Conservation (phyloP, 78 protist genomes). For the Protostelium mycophagum region DNA sequence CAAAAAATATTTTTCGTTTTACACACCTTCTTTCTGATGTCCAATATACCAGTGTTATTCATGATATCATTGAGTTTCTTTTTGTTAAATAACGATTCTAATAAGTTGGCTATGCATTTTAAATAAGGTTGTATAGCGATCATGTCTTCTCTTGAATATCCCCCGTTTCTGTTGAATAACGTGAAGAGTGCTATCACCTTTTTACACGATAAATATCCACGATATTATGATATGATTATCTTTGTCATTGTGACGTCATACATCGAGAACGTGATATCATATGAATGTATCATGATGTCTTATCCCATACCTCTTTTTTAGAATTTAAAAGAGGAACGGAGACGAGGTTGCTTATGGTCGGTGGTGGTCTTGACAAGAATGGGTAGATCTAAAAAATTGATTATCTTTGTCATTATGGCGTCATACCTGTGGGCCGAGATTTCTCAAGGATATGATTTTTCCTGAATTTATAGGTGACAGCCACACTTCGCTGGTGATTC, state of each 20-base stretch:
- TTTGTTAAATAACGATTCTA: background rate
- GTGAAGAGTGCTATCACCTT: background rate
- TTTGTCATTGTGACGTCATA: no score
- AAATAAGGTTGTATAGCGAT: background rate
- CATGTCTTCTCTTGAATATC: background rate
- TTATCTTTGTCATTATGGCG: no score
- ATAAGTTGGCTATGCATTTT: background rate
- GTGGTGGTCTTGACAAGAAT: no score
- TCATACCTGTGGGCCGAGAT: background rate
- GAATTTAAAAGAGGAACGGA: background rate
- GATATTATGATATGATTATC: background rate
- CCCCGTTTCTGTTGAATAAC: background rate
- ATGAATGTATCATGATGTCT: background rate
- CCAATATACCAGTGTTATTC: no score
- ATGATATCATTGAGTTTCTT: background rate
- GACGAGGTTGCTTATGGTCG: background rate
- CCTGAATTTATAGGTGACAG: background rate
- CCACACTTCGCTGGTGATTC: background rate
- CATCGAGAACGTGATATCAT: background rate
- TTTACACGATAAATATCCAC: background rate
- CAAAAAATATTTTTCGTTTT: background rate
- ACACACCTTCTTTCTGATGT: background rate
- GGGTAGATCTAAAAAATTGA: no score
- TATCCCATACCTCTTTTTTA: background rate
- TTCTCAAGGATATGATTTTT: background rate